Percentiles rank a stretch among this genome's conserved stretches.
phyloP scores from a whole-genome alignment of 768 basidiomycete species.

The Serendipita sp. region DNA sequence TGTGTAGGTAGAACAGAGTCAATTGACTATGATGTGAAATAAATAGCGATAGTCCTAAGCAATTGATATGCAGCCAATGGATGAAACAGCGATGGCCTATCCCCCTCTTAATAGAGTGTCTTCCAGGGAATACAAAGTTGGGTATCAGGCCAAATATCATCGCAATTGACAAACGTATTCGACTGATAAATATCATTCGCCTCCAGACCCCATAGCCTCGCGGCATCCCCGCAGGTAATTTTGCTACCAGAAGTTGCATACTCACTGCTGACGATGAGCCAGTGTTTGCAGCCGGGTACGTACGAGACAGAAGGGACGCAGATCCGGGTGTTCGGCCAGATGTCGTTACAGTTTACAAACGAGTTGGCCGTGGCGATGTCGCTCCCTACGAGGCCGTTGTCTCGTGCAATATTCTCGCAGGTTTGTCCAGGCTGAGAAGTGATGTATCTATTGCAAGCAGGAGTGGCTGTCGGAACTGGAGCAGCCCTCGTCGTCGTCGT shows the following conservation, averaged over 20 bases:
- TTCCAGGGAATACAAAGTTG: no score
- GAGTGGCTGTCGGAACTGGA: not conserved
- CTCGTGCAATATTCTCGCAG: not conserved
- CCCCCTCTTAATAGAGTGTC: no score
- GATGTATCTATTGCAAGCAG: not conserved
- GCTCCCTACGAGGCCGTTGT: not conserved
- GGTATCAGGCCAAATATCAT: not conserved
- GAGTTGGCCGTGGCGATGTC: not conserved
- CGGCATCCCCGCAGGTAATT: no score
- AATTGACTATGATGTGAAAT: no score
- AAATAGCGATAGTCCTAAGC: no score
- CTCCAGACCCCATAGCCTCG: no score
- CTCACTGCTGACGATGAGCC: no score
- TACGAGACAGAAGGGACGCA: not conserved
- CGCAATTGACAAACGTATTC: not conserved
- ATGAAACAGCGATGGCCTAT: no score
- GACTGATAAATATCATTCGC: no score
- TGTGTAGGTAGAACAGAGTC: no score
- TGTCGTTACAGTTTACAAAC: slow-evolving; percentile 1
- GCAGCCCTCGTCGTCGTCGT: not conserved
- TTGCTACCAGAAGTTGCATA: no score
- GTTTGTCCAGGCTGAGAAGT: not conserved
- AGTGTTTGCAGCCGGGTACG: not conserved
- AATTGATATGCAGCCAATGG: no score
- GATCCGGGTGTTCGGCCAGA: not conserved